phyloP scores from a whole-genome alignment of 2,329 filamentous ascomycete species.

The Cladophialophora exuberans region DNA sequence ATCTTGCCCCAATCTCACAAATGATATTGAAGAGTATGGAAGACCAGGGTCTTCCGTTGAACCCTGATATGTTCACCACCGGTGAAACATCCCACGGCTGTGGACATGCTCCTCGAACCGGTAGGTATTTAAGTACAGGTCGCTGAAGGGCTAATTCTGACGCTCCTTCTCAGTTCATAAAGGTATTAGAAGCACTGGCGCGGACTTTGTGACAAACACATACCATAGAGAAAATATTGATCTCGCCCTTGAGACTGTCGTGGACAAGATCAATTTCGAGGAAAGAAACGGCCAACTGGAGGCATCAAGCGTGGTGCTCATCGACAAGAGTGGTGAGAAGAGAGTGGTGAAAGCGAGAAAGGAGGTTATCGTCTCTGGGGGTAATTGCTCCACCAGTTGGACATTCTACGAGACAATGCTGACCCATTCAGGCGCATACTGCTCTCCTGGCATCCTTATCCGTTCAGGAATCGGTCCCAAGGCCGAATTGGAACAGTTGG shows the following conservation, averaged over 20 bases:
- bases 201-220: constrained; percentile 56
- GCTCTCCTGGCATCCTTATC: constrained; percentile 57
- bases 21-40: constrained; percentile 59
- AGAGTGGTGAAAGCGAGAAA: constrained; percentile 44
- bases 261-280: constrained; percentile 58
- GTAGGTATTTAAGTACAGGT: neutral
- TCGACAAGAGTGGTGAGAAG: constrained; percentile 47
- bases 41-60: constrained; percentile 57
- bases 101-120: constrained; percentile 57
- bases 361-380: constrained; percentile 46
- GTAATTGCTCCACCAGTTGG: constrained; percentile 33
- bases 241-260: constrained; percentile 53
- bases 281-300: constrained; percentile 17
- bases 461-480: constrained; percentile 57
- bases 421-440: constrained; percentile 47
- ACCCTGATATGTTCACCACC: constrained; percentile 63
- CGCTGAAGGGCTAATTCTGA: constrained; percentile 2
- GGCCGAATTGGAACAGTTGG: constrained; percentile 45
- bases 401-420: neutral
- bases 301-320: constrained; percentile 45
- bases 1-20: constrained; percentile 62
- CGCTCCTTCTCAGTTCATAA: constrained; percentile 43
- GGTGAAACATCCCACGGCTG: constrained; percentile 58
- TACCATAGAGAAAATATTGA: constrained; percentile 51
- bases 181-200: constrained; percentile 57